A percentile compares a stretch with the other conserved stretches of the same genome.
These are phyloP conservation scores for Mycena amicta DNA, from an alignment of 768 basidiomycete genomes.

Conservation along the genomic window DNA sequence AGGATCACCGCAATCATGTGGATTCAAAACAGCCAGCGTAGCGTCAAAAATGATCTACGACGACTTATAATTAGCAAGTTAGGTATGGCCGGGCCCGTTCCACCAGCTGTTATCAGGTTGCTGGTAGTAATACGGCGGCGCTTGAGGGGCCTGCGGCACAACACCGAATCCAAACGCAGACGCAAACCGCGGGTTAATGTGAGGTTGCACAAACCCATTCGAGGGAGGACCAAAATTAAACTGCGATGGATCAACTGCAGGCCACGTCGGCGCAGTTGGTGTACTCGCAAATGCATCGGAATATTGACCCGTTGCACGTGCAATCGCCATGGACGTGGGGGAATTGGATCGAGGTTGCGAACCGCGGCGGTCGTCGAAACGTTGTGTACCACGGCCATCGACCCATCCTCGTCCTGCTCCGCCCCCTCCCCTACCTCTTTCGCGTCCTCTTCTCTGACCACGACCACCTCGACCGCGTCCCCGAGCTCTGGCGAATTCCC, in stretches of 20 bases:
- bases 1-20: too few species aligned
- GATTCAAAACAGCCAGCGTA: too few species aligned
- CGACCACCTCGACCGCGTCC: slow-evolving; percentile 40
- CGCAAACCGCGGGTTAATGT: slow-evolving; percentile 83
- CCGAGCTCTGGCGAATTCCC: slow-evolving; percentile 25
- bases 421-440: too few species aligned
- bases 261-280: background rate
- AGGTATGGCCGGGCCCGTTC: background rate
- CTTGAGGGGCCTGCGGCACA: slow-evolving; percentile 25
- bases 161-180: slow-evolving; percentile 59
- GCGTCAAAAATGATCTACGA: background rate
- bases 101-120: background rate
- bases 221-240: slow-evolving; percentile 13
- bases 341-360: slow-evolving; percentile 33
- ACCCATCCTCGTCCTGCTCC: too few species aligned
- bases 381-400: slow-evolving; percentile 11
- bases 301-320: slow-evolving; percentile 47
- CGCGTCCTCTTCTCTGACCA: slow-evolving; percentile 31
- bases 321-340: slow-evolving; percentile 50
- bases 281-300: slow-evolving; percentile 25
- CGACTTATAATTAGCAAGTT: background rate
- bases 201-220: slow-evolving; percentile 60
- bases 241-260: slow-evolving; percentile 20
- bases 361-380: slow-evolving; percentile 14
- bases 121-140: slow-evolving; percentile 23